Percentiles rank a stretch among this genome's conserved stretches.
phyloP scores from a whole-genome alignment of 495 filamentous ascomycete species.

The Aspergillus asperescens region DNA sequence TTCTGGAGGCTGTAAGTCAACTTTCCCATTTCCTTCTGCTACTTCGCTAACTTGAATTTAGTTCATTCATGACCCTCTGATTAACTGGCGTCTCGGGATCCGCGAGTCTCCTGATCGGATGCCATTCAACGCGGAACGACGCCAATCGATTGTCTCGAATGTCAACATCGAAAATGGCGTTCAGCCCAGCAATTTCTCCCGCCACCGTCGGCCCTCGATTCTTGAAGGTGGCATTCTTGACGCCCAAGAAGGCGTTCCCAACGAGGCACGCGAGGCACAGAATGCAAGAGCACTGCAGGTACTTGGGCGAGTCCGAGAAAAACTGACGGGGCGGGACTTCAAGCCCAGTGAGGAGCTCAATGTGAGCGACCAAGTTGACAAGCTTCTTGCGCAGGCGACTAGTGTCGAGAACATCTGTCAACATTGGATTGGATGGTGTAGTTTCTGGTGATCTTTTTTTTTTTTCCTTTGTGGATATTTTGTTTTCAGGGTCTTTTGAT shows the following conservation, averaged over 20 bases:
- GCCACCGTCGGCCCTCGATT: slow-evolving; percentile 46
- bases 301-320: slow-evolving; percentile 85
- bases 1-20: slow-evolving; percentile 85
- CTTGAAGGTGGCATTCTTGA: slow-evolving; percentile 49
- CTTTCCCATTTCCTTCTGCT: background rate
- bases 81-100: slow-evolving; percentile 91
- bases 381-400: slow-evolving; percentile 88
- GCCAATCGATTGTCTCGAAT: slow-evolving; percentile 66
- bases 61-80: slow-evolving; percentile 97
- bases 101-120: slow-evolving; percentile 75
- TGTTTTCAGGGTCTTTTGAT: slow-evolving; percentile 14
- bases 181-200: slow-evolving; percentile 42
- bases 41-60: slow-evolving; percentile 32
- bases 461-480: slow-evolving; percentile 14
- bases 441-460: slow-evolving; percentile 63
- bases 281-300: slow-evolving; percentile 92
- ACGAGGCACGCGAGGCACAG: slow-evolving; percentile 67
- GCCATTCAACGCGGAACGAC: slow-evolving; percentile 74
- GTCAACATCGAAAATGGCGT: slow-evolving; percentile 49
- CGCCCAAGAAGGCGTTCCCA: slow-evolving; percentile 45
- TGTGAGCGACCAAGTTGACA: slow-evolving; percentile 87
- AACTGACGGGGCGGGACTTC: slow-evolving; percentile 74
- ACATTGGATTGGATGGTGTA: slow-evolving; percentile 98
- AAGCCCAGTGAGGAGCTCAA: slow-evolving; percentile 67
- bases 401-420: slow-evolving; percentile 97